These are phyloP conservation scores for Claviceps arundinis DNA, from an alignment of 2,329 filamentous ascomycete genomes.

Conservation along the genomic window DNA sequence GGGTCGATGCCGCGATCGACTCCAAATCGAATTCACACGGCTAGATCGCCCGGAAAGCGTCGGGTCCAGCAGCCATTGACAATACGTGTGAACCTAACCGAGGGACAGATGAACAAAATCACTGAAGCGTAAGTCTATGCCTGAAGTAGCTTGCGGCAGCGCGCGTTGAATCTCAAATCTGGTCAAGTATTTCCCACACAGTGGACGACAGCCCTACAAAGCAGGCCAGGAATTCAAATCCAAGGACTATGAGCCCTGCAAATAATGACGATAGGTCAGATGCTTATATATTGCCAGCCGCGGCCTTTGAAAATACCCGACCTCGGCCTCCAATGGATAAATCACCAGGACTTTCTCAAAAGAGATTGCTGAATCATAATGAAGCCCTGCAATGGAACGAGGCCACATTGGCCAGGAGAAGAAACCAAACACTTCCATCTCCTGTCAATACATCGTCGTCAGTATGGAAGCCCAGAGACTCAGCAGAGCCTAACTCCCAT, in stretches of 20 bases:
- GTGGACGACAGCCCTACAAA: constrained; percentile 15
- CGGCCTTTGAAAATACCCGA: neutral
- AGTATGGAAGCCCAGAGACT: constrained; percentile 6
- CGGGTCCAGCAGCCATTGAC: constrained; percentile 25
- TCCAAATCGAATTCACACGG: constrained; percentile 16
- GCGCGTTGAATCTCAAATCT: neutral
- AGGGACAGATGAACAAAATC: constrained; percentile 34
- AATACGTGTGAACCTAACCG: constrained; percentile 34
- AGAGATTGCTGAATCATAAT: neutral
- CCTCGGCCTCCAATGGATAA: neutral
- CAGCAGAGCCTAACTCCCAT: neutral
- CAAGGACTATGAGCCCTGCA: neutral
- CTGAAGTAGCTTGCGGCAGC: neutral
- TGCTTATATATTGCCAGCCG: neutral
- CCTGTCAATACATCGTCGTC: constrained; percentile 1
- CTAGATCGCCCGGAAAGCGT: constrained; percentile 20
- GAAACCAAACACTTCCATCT: constrained; percentile 1
- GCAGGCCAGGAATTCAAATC: constrained; percentile 7
- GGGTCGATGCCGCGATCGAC: neutral
- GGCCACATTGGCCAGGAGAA: constrained; percentile 2
- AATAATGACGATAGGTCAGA: constrained; percentile 1
- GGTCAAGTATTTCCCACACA: constrained; percentile 21
- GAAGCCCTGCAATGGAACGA: neutral
- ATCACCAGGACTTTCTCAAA: neutral
- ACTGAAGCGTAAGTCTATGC: constrained; percentile 27